Conservation (phyloP, 2,329 filamentous ascomycete species). For the Xylaria sp. region DNA sequence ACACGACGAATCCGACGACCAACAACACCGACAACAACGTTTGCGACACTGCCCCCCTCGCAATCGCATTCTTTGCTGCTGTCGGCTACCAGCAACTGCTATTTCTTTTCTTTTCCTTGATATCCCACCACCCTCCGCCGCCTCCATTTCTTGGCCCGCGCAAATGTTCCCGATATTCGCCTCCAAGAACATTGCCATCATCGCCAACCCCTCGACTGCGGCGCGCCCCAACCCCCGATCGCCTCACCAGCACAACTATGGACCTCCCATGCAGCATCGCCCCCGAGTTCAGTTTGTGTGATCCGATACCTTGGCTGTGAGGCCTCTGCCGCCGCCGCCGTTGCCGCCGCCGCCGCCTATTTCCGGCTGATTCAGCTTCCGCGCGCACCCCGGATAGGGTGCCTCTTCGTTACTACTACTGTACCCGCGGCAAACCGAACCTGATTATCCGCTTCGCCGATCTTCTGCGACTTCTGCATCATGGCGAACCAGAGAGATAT, state of each 20-base stretch:
- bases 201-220: conserved; percentile 40
- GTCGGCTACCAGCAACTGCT: not conserved
- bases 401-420: conserved; percentile 29
- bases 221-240: conserved; percentile 40
- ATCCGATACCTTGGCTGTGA: conserved; percentile 48
- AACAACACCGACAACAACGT: conserved; percentile 14
- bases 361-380: conserved; percentile 36
- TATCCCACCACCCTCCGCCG: conserved; percentile 27
- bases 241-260: conserved; percentile 47
- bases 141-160: conserved; percentile 20
- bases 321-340: conserved; percentile 38
- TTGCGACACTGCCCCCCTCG: conserved; percentile 35
- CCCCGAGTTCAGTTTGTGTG: conserved; percentile 49
- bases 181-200: conserved; percentile 43
- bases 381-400: conserved; percentile 40
- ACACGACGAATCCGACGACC: conserved; percentile 4
- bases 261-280: conserved; percentile 46
- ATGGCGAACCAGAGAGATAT: conserved; percentile 47
- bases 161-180: conserved; percentile 49
- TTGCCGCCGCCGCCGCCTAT: conserved; percentile 37
- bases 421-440: conserved; percentile 21
- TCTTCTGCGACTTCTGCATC: conserved; percentile 22
- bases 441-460: conserved; percentile 18
- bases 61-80: conserved; percentile 33
- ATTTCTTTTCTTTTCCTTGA: conserved; percentile 15